These are phyloP conservation scores for Ophiocordyceps sinensis DNA, from an alignment of 2,329 filamentous ascomycete species.

Conservation along the genomic window DNA sequence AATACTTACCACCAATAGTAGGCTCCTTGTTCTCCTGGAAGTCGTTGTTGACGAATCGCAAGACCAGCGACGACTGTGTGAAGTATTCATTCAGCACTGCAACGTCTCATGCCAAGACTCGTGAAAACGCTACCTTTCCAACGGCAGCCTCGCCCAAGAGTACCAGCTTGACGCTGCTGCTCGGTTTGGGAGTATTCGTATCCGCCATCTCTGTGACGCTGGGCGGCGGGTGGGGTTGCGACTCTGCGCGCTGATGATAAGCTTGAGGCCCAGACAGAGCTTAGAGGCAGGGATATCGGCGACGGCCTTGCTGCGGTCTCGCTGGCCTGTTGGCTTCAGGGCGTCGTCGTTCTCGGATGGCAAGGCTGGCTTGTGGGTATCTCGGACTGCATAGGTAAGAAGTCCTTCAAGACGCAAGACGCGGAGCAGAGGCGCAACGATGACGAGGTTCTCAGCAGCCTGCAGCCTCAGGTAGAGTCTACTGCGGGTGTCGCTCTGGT, in stretches of 20 bases:
- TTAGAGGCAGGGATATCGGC: not conserved
- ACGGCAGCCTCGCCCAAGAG: constrained; percentile 94
- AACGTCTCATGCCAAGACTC: not conserved
- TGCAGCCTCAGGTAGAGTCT: not conserved
- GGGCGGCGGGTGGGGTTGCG: not conserved
- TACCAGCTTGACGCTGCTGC: constrained; percentile 99
- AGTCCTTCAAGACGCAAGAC: not conserved
- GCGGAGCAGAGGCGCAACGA: constrained; percentile 11
- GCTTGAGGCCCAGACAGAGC: not conserved
- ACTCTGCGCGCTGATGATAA: not conserved
- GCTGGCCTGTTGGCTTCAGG: not conserved
- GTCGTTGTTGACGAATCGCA: constrained; percentile 98
- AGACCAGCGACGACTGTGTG: constrained; percentile 76
- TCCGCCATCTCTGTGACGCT: constrained; percentile 19
- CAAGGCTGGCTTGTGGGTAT: not conserved
- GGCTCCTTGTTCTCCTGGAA: constrained; percentile 99
- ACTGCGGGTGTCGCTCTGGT: too few relatives aligned
- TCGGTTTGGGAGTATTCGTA: constrained; percentile 67
- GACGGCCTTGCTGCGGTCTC: not conserved
- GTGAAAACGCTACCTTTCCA: constrained; percentile 59
- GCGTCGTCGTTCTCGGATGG: constrained; percentile 1
- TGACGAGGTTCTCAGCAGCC: constrained; percentile 10
- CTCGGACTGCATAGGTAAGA: constrained; percentile 3
- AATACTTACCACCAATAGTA: constrained; percentile 80
- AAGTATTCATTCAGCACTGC: not conserved